Conservation (phyloP, 164 flowering plant genomes). For the Echeveria elegans region DNA sequence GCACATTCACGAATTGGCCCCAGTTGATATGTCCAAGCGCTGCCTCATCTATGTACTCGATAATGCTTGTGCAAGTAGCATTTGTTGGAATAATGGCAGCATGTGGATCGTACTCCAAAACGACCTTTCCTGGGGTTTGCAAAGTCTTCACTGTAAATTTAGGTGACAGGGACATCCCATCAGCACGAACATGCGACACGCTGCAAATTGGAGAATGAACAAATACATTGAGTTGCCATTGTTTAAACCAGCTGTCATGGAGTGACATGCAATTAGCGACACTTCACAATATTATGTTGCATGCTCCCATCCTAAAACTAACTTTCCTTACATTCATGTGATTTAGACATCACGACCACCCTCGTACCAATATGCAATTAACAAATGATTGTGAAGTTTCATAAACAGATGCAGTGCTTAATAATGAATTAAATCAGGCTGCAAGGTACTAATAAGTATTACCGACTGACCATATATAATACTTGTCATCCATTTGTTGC, state of each 20-base stretch:
- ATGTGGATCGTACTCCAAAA: conserved; percentile 17
- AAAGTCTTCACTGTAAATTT: conserved; percentile 22
- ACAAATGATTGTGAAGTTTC: background rate
- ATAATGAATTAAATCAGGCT: too few relatives aligned
- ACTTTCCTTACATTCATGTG: background rate
- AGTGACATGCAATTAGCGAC: background rate
- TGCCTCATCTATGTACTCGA: too few relatives aligned
- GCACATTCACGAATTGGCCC: too few relatives aligned
- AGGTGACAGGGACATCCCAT: conserved; percentile 32
- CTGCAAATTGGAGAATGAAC: conserved; percentile 24
- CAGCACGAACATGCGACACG: conserved; percentile 33
- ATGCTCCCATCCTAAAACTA: background rate
- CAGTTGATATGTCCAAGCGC: too few relatives aligned
- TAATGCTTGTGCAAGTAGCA: too few relatives aligned
- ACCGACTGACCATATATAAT: conserved; percentile 69
- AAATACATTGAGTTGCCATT: background rate
- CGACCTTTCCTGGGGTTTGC: conserved; percentile 23
- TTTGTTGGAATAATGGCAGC: too few relatives aligned
- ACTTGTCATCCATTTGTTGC: conserved; percentile 55
- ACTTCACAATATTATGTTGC: background rate
- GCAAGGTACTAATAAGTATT: background rate
- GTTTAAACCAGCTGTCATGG: background rate
- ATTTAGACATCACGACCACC: background rate
- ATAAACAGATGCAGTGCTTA: background rate
- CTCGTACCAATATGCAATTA: background rate